phyloP scores from a whole-genome alignment of 228 moss, liverwort and hornwort species.

The Sphagnum fallax region DNA sequence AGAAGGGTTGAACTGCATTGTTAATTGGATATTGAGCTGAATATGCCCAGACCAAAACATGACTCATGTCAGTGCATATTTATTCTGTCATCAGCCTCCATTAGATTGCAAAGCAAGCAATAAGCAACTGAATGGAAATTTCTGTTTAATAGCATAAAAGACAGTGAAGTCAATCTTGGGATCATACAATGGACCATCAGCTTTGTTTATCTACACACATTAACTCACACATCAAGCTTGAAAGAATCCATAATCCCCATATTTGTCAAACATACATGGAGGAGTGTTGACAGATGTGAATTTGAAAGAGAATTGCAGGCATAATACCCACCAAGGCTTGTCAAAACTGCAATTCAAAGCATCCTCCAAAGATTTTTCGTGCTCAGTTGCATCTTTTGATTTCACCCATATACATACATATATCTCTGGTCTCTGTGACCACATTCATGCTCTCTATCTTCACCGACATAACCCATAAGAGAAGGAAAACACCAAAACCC shows the following conservation, averaged over 20 bases:
- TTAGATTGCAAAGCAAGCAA: background rate
- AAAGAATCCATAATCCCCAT: too few relatives aligned
- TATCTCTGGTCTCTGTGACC: constrained; percentile 82
- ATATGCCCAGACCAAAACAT: constrained; percentile 1
- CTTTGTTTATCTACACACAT: constrained; percentile 62
- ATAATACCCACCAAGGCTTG: constrained; percentile 71
- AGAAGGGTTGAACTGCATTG: constrained; percentile 77
- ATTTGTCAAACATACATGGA: too few relatives aligned
- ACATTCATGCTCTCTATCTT: too few relatives aligned
- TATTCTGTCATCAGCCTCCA: background rate
- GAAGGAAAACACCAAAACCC: too few relatives aligned
- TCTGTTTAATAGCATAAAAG: constrained; percentile 79
- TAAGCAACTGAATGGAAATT: constrained; percentile 79
- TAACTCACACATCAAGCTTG: too few relatives aligned
- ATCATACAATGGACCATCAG: constrained; percentile 96
- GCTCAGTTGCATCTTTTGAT: constrained; percentile 73
- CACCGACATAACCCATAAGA: too few relatives aligned
- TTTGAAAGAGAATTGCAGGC: too few relatives aligned
- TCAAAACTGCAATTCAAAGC: constrained; percentile 58
- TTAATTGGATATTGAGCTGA: constrained; percentile 92
- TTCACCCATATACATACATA: constrained; percentile 49
- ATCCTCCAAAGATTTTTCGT: constrained; percentile 63
- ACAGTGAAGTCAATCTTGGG: constrained; percentile 94
- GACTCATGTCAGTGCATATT: background rate
- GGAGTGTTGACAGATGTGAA: too few relatives aligned